Percentiles rank a stretch among this genome's conserved stretches.
Evolutionary conservation across 2,329 filamentous ascomycete genomes (phyloP).

Genomic region (Aspergillus melleus): DNA sequence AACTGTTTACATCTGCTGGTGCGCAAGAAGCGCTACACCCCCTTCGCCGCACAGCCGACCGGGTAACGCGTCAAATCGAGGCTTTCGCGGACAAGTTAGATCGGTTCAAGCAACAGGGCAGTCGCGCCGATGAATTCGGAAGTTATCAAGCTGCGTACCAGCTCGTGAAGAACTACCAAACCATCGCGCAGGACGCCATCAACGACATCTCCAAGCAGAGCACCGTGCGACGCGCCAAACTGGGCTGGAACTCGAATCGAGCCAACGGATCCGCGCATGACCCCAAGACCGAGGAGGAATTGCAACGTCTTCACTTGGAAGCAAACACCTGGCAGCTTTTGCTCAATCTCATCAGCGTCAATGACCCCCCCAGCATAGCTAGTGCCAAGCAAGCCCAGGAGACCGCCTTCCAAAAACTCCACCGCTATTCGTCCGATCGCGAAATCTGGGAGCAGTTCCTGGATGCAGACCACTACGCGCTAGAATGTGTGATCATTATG

Average conservation of each 20-base stretch:
- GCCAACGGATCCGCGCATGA: conserved; percentile 21
- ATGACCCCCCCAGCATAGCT: conserved; percentile 55
- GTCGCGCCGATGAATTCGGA: conserved; percentile 52
- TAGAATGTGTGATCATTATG: conserved; percentile 76
- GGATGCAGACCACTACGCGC: conserved; percentile 67
- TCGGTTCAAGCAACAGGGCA: conserved; percentile 62
- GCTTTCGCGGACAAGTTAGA: conserved; percentile 82
- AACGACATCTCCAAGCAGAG: conserved; percentile 44
- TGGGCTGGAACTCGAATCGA: conserved; percentile 29
- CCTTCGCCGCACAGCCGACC: conserved; percentile 64
- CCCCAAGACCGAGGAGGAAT: conserved; percentile 31
- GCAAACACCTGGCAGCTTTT: conserved; percentile 89
- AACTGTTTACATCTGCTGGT: conserved; percentile 47
- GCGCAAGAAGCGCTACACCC: conserved; percentile 57
- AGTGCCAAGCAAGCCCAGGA: conserved; percentile 42
- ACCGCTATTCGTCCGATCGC: conserved; percentile 59
- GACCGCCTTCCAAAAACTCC: conserved; percentile 44
- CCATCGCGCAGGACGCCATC: conserved; percentile 54
- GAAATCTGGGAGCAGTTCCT: conserved; percentile 75
- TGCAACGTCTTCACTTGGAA: conserved; percentile 73
- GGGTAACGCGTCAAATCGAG: conserved; percentile 79
- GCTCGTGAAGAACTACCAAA: conserved; percentile 64
- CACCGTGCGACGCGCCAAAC: conserved; percentile 41
- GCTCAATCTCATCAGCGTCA: conserved; percentile 69
- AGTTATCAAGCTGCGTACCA: conserved; percentile 65